Evolutionary conservation across 1,284 basidiomycete genomes (phyloP), one percentile per base, ranked within the genome.

Genomic region (Apiotrichum sp.): DNA sequence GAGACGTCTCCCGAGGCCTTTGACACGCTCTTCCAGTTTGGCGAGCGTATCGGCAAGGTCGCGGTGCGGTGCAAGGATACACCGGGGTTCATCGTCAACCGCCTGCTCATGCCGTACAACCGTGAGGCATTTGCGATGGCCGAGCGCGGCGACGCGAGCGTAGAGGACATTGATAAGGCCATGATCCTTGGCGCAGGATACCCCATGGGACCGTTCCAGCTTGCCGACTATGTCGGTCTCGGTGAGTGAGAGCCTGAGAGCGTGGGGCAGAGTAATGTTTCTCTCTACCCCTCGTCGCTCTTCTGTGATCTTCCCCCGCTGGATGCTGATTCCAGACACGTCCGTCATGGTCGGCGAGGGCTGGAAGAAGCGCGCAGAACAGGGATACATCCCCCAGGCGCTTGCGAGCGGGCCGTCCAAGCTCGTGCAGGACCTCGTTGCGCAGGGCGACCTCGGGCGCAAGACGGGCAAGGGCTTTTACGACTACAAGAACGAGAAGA

Each of bases 121-220:
- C 72, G 75, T 56, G 82, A 83, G 66, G 80, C 80, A 1, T 79
- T 81, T 48, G 70, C 80, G 36, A 80, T 83, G 77, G 74, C 81
- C 22, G 81, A 83, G 67, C 76, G 82, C 38, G 81, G 81, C 2
- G 82, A 83, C 51, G 82, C 81, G 0, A 77, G 79, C 2, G 68
- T 78, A 3, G 76, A 81, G 67, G 82, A 83, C 66, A 77, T 83
- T 53, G 82, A 83, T 66, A 78, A 74, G 14, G 81, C 81, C 14
- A 83, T 83, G 82, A 81, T 81, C 68, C 76, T 83, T 13, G 82
- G 82, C 13, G 81, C 81, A 2, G 81, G 81, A 5, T 73, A 76
- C 62, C 74, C 72, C 72, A 57, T 70, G 73, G 66, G 48, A 33
- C 81, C 81, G 11, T 78, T 83, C 63, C 80, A 82, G 68, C 75